phyloP scores from a whole-genome alignment of 306 rosid species.

The Trifolium dubium region DNA sequence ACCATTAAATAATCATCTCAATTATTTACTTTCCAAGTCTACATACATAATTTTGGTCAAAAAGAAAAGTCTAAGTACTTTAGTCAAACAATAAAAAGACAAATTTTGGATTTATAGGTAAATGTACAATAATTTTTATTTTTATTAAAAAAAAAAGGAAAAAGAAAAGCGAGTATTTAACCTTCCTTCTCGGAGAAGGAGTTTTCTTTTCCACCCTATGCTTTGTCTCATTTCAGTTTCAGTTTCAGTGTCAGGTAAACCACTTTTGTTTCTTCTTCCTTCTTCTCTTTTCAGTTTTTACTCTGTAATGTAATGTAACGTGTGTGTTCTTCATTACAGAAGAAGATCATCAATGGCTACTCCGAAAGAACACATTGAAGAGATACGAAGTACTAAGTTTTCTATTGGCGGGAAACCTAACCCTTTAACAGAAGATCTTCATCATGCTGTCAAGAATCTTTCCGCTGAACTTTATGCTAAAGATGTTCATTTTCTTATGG shows the following conservation, averaged over 20 bases:
- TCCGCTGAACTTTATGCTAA: conserved; percentile 74
- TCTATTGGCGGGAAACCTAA: conserved; percentile 62
- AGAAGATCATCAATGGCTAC: background rate
- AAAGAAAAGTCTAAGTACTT: too few relatives aligned
- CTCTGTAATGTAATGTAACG: background rate
- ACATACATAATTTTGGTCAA: too few relatives aligned
- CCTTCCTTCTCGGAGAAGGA: too few relatives aligned
- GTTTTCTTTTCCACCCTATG: too few relatives aligned
- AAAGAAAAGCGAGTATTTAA: too few relatives aligned
- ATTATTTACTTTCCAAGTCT: too few relatives aligned
- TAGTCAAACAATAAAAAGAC: too few relatives aligned
- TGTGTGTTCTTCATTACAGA: background rate
- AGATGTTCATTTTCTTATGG: conserved; percentile 82
- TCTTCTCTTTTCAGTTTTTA: background rate
- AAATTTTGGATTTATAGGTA: too few relatives aligned
- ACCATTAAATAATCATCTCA: too few relatives aligned
- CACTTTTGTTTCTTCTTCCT: background rate
- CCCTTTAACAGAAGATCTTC: conserved; percentile 58
- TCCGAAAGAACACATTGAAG: conserved; percentile 59
- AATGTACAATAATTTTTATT: too few relatives aligned
- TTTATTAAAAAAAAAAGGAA: too few relatives aligned
- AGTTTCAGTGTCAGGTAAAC: background rate
- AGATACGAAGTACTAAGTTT: conserved; percentile 59
- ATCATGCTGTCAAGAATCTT: conserved; percentile 63
- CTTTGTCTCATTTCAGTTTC: background rate